Evolutionary conservation across 2,329 filamentous ascomycete species (phyloP), one percentile per base, ranked within the genome.

Genomic region (Hirsutella rhossiliensis): DNA sequence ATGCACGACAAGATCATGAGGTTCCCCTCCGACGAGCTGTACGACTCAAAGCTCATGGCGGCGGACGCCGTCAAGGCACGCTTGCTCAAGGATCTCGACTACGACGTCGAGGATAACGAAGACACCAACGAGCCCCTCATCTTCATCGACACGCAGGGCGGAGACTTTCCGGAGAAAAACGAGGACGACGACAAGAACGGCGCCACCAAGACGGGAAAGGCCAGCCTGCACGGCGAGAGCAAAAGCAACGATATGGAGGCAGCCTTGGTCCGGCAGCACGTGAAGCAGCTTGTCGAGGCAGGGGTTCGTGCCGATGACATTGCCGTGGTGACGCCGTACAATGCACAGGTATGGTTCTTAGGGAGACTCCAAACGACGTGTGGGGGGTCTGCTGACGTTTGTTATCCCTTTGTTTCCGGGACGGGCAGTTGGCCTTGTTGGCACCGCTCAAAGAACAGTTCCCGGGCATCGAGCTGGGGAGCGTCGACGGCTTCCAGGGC

Each of bases 1-100:
- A 98, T 98, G 92, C 88, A 98, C 59, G 84, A 94, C 57, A 80
- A 73, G 43, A 97, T 98, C 55, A 97, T 97, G 89, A 75, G 79
- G 7, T 98, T 96, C 56, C 90, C 92, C 0, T 96, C 90, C 0
- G 76, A 85, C 48, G 82, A 90, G 58, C 72, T 97, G 11, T 98
- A 98, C 64, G 86, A 87, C 48, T 78, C 76, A 2, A 82, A 82
- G 54, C 75, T 98, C 1, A 67, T 89, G 3, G 90, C 92, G 0
- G 88, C 84, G 1, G 85, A 90, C 5, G 69, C 72, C 0, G 92
- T 97, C 48, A 84, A 82, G 59, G 67, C 66, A 5, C 78, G 89
- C 15, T 65, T 96, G 7, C 72, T 98, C 9, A 82, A 71, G 42
- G 84, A 88, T 50, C 63, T 98, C 5, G 77, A 82, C 0, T 94